Evolutionary conservation across 2,329 filamentous ascomycete genomes (phyloP).

Genomic region (Nigrospora osmanthi): DNA sequence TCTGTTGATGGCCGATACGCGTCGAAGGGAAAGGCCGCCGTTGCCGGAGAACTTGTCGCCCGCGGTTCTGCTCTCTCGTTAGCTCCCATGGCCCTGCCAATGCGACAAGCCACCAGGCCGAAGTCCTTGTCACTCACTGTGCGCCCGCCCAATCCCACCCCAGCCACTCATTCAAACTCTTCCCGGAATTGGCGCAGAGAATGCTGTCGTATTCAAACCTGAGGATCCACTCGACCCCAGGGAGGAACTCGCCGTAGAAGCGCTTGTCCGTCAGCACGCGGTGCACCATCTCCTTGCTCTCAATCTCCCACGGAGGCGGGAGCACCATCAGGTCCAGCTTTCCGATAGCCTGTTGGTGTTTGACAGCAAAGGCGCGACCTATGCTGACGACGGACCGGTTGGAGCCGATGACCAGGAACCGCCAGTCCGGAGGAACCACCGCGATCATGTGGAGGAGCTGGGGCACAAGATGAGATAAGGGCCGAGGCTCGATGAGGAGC

Average conservation of each 20-base stretch:
- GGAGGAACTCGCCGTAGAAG: constrained; percentile 44
- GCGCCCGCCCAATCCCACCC: constrained; percentile 47
- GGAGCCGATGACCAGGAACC: constrained; percentile 44
- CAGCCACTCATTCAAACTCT: constrained; percentile 44
- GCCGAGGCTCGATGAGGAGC: constrained; percentile 41
- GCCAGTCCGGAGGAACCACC: constrained; percentile 46
- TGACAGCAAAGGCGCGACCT: constrained; percentile 34
- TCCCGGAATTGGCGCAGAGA: constrained; percentile 44
- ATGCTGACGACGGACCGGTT: constrained; percentile 37
- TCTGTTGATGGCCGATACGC: constrained; percentile 39
- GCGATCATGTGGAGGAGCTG: constrained; percentile 43
- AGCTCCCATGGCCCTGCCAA: not conserved
- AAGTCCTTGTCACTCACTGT: constrained; percentile 22
- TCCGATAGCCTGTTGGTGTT: constrained; percentile 39
- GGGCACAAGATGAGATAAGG: constrained; percentile 38
- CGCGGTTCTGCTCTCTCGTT: constrained; percentile 17
- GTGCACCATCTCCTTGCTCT: constrained; percentile 37
- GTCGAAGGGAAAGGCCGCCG: constrained; percentile 45
- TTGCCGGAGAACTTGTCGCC: constrained; percentile 42
- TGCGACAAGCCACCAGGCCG: not conserved
- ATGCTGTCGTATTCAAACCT: constrained; percentile 49
- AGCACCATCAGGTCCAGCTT: constrained; percentile 43
- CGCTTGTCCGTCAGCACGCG: constrained; percentile 39
- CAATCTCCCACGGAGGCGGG: constrained; percentile 38
- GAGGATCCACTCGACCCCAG: constrained; percentile 44